Evolutionary conservation across 805 yeast species (phyloP).

Genomic region (Kluyveromyces siamensis): DNA sequence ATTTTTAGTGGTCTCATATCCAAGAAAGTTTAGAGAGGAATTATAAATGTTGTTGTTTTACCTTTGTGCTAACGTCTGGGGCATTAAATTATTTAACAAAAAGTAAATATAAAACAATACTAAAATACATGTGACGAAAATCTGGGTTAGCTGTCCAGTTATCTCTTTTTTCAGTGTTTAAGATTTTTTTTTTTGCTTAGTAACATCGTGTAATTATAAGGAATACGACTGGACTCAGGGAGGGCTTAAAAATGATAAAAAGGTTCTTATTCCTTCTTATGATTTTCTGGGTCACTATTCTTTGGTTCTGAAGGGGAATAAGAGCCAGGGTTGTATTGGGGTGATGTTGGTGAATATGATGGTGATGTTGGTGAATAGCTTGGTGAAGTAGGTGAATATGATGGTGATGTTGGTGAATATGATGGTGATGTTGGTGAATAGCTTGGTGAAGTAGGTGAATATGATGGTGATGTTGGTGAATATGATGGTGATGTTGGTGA

Average conservation of each 20-base stretch:
- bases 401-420: conserved; percentile 48
- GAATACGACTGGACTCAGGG: neutral
- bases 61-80: neutral
- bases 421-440: conserved; percentile 76
- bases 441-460: conserved; percentile 56
- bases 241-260: neutral
- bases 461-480: conserved; percentile 66
- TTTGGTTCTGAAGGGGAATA: conserved; percentile 45
- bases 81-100: conserved; percentile 1
- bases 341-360: conserved; percentile 30
- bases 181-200: neutral
- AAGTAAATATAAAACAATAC: conserved; percentile 3
- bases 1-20: conserved; percentile 84
- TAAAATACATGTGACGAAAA: conserved; percentile 1
- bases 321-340: conserved; percentile 57
- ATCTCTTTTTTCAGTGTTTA: neutral
- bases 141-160: neutral
- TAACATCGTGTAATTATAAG: conserved; percentile 4
- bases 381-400: conserved; percentile 48
- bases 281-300: conserved; percentile 13
- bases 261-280: conserved; percentile 4
- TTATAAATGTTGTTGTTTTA: neutral
- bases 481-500: conserved; percentile 57
- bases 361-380: conserved; percentile 43
- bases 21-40: conserved; percentile 32